Percentiles rank a stretch among this genome's conserved stretches.
These are phyloP conservation scores for Dothidotthia symphoricarpi DNA, from an alignment of 2,329 filamentous ascomycete species.

Conservation along the genomic window DNA sequence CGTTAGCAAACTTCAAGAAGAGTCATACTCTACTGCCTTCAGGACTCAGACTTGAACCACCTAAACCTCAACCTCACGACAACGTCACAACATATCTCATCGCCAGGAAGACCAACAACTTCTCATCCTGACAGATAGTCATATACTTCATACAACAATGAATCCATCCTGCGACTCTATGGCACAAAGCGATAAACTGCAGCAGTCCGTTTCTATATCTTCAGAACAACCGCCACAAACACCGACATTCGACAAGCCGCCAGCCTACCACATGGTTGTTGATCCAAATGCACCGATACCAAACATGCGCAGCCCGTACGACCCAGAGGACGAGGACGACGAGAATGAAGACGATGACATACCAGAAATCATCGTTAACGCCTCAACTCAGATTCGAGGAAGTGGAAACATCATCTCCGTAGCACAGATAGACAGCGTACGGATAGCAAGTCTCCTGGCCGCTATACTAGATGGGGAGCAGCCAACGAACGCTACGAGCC, in stretches of 20 bases:
- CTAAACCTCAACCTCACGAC: constrained; percentile 17
- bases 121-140: constrained; percentile 9
- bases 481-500: constrained; percentile 4
- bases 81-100: constrained; percentile 33
- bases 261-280: constrained; percentile 33
- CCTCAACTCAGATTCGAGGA: constrained; percentile 35
- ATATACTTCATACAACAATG: constrained; percentile 13
- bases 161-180: constrained; percentile 20
- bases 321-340: constrained; percentile 17
- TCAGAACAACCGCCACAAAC: constrained; percentile 3
- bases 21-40: too few species aligned
- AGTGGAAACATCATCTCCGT: constrained; percentile 37
- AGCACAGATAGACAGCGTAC: constrained; percentile 30
- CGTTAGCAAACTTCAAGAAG: too few species aligned
- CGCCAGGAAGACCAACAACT: constrained; percentile 20
- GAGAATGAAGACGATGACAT: constrained; percentile 20
- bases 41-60: too few species aligned
- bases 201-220: constrained; percentile 10
- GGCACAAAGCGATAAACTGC: constrained; percentile 22
- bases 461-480: constrained; percentile 19
- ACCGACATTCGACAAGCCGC: constrained; percentile 21
- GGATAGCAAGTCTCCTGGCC: constrained; percentile 29
- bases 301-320: constrained; percentile 21
- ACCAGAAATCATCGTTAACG: constrained; percentile 38
- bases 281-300: constrained; percentile 21